phyloP scores from a whole-genome alignment of 1,284 basidiomycete species.

The Microbotryum silenes-acaulis region DNA sequence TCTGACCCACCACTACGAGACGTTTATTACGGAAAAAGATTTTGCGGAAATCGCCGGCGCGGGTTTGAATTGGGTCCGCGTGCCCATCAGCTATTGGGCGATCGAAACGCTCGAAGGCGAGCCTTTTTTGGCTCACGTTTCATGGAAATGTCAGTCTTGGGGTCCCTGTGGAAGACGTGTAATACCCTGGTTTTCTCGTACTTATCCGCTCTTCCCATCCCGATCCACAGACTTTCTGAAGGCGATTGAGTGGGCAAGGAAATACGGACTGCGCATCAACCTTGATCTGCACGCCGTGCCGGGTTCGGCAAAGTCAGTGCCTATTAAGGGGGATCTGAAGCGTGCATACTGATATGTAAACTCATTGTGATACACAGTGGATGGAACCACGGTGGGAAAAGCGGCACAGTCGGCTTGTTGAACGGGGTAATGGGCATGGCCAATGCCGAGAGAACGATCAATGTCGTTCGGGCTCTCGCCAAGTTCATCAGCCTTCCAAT shows the following conservation, averaged over 20 bases:
- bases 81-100: slow-evolving; percentile 79
- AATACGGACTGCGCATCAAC: slow-evolving; percentile 77
- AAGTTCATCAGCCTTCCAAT: slow-evolving; percentile 35
- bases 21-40: slow-evolving; percentile 78
- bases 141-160: slow-evolving; percentile 4
- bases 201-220: too few relatives aligned
- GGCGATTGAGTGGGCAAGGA: slow-evolving; percentile 60
- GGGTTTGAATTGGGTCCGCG: slow-evolving; percentile 60
- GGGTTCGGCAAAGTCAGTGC: slow-evolving; percentile 48
- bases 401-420: slow-evolving; percentile 53
- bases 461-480: slow-evolving; percentile 32
- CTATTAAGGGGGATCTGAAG: not conserved
- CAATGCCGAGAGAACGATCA: slow-evolving; percentile 35
- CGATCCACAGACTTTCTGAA: slow-evolving; percentile 23
- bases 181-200: too few relatives aligned
- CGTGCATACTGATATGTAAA: slow-evolving; percentile 40
- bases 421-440: slow-evolving; percentile 57
- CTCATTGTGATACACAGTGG: slow-evolving; percentile 36
- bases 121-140: slow-evolving; percentile 62
- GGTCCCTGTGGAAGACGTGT: too few relatives aligned
- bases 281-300: slow-evolving; percentile 74
- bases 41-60: slow-evolving; percentile 79
- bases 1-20: slow-evolving; percentile 63
- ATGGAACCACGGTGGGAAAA: slow-evolving; percentile 48
- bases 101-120: slow-evolving; percentile 68